Base-by-base conservation (phyloP, 495 filamentous ascomycete species). In the Tetracladium setigerum region DNA sequence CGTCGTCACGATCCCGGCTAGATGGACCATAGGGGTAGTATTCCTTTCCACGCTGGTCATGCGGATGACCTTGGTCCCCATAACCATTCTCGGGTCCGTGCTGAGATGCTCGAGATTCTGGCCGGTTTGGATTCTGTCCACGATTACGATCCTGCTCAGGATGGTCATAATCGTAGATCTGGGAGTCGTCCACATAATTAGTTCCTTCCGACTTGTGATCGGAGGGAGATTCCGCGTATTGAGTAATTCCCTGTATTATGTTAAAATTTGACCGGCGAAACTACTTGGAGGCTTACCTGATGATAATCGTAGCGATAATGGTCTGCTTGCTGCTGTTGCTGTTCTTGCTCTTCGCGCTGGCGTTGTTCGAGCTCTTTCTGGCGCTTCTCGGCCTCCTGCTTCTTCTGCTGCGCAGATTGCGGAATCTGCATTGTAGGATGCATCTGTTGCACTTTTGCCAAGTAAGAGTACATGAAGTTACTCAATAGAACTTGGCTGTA, bases 401-500 rank as follows among this genome's bases (percentile, higher is more conserved):
- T 69, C 65, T 81, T 78, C 49, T 77, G 77, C 53, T 82, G 73
- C 37, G 77, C 76, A 33, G 79, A 76, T 46, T 79, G 73, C 38
- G 84, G 83, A 39, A 89, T 78, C 56, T 89, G 81, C 55, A 95
- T 82, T 53, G 90, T 86, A 24, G 94, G 92, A 61, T 97, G 92
- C 84, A 96, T 95, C 53, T 92, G 87, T 67, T 98, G 92, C 30
- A 99, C 92, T 67, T 97, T 97, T 43, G 91, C 94, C 53, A 99
- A 77, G 63, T 99, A 99, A 27, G 87, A 91, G 71, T 99, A 99
- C 92, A 99, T 99, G 65, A 99, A 99, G 58, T 99, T 99, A 66
- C 90, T 96, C 55, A 99, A 81, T 43, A 99, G 74, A 18, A 99
- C 92, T 62, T 99, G 92, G 38, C 90, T 95, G 57, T 95, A 87